Conservation (phyloP, 2,329 filamentous ascomycete species). For the Curvularia spicifera region DNA sequence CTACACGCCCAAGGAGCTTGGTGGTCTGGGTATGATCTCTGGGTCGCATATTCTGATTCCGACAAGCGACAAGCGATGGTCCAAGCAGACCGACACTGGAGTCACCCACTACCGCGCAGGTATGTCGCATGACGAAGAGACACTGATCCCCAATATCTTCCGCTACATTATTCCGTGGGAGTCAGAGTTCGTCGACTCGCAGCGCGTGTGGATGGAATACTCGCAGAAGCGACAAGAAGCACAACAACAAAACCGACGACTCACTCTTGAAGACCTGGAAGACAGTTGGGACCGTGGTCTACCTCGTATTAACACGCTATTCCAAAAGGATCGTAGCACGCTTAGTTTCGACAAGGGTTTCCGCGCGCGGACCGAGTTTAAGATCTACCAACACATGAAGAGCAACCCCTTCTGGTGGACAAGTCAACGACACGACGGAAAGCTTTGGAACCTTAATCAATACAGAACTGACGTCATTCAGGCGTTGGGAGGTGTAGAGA, state of each 20-base stretch:
- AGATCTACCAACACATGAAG: conserved; percentile 98
- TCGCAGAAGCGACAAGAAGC: conserved; percentile 97
- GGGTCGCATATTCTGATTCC: conserved; percentile 98
- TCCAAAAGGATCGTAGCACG: conserved; percentile 97
- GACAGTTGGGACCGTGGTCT: conserved; percentile 98
- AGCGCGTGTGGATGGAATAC: conserved; percentile 98
- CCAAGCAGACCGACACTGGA: conserved; percentile 95
- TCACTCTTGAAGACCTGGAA: conserved; percentile 94
- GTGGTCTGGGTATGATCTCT: conserved; percentile 98
- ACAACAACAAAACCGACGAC: conserved; percentile 92
- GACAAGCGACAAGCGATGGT: conserved; percentile 97
- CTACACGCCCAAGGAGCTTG: conserved; percentile 97
- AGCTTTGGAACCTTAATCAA: conserved; percentile 95
- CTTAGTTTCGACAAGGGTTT: conserved; percentile 99
- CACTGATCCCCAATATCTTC: conserved; percentile 98
- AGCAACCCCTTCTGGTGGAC: conserved; percentile 99
- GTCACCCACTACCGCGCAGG: conserved; percentile 96
- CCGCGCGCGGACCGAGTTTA: conserved; percentile 93
- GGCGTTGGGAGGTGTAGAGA: conserved; percentile 93
- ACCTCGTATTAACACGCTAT: conserved; percentile 96
- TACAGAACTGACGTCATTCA: conserved; percentile 98
- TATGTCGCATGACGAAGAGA: conserved; percentile 98
- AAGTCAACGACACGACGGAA: conserved; percentile 94
- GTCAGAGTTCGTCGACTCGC: conserved; percentile 97
- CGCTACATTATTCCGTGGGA: conserved; percentile 99